These are phyloP conservation scores for Zasmidium angulare DNA, from an alignment of 2,329 filamentous ascomycete species.

Conservation along the genomic window DNA sequence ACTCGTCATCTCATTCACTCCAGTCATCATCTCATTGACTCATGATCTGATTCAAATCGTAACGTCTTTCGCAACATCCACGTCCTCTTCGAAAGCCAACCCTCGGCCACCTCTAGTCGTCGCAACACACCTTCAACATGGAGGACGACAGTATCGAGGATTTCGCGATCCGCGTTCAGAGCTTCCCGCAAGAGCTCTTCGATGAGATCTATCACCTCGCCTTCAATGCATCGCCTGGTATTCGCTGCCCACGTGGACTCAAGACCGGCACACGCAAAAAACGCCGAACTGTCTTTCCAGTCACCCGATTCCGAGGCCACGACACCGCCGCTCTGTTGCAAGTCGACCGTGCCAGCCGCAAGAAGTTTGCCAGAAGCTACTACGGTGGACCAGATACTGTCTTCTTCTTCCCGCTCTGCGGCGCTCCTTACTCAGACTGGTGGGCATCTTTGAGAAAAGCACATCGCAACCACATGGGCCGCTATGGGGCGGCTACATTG, in stretches of 20 bases:
- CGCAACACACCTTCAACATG: no score
- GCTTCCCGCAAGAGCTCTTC: conserved; percentile 13
- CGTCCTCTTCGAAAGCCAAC: no score
- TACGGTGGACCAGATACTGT: background rate
- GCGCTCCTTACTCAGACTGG: no score
- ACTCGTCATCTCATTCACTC: no score
- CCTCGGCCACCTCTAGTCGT: no score
- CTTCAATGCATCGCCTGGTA: conserved; percentile 4
- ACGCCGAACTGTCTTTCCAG: background rate
- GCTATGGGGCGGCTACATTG: no score
- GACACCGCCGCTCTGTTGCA: background rate
- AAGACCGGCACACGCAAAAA: background rate
- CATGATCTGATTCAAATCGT: no score
- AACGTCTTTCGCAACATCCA: no score
- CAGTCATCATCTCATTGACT: no score
- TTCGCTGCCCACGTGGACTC: background rate
- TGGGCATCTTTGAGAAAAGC: background rate
- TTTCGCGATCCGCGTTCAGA: no score
- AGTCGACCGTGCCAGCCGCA: background rate
- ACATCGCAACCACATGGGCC: background rate
- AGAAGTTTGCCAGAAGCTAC: background rate
- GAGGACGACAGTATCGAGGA: no score
- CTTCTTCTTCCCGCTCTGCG: background rate
- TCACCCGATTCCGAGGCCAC: background rate
- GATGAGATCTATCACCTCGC: conserved; percentile 7